phyloP scores from a whole-genome alignment of 345 rosid genomes.

The Lumnitzera littorea region DNA sequence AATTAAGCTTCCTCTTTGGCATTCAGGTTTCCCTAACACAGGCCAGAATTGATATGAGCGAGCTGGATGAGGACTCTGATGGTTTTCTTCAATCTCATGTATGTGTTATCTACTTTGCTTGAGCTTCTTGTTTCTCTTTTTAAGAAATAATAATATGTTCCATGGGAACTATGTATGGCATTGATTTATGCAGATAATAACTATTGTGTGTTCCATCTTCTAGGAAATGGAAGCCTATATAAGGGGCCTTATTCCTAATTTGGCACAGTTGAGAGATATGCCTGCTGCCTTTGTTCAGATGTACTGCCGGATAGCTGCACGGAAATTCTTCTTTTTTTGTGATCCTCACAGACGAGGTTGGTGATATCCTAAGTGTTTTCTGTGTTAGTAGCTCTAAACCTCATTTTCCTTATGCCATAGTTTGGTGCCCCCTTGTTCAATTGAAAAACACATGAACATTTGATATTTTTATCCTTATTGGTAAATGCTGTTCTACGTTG shows the following conservation, averaged over 20 bases:
- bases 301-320: slow-evolving; percentile 97
- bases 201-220: slow-evolving; percentile 13
- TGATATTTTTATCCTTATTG: too few species aligned
- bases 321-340: slow-evolving; percentile 97
- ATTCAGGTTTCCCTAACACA: slow-evolving; percentile 94
- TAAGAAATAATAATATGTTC: neutral
- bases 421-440: too few species aligned
- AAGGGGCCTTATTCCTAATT: slow-evolving; percentile 86
- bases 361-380: too few species aligned
- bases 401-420: too few species aligned
- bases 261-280: slow-evolving; percentile 96
- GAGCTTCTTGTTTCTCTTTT: slow-evolving; percentile 4
- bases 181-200: slow-evolving; percentile 1
- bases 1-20: slow-evolving; percentile 9
- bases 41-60: slow-evolving; percentile 99
- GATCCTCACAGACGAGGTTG: slow-evolving; percentile 97
- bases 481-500: too few species aligned
- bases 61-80: slow-evolving; percentile 97
- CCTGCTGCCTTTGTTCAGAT: slow-evolving; percentile 70
- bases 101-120: slow-evolving; percentile 8
- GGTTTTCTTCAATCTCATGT: slow-evolving; percentile 94
- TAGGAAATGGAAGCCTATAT: slow-evolving; percentile 98
- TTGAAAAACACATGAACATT: too few species aligned
- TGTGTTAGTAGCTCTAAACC: slow-evolving; percentile 4
- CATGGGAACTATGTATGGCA: neutral